Evolutionary conservation across 768 basidiomycete genomes (phyloP), one percentile per base, ranked within the genome.

Genomic region (Brasilioporus rufonigricans): DNA sequence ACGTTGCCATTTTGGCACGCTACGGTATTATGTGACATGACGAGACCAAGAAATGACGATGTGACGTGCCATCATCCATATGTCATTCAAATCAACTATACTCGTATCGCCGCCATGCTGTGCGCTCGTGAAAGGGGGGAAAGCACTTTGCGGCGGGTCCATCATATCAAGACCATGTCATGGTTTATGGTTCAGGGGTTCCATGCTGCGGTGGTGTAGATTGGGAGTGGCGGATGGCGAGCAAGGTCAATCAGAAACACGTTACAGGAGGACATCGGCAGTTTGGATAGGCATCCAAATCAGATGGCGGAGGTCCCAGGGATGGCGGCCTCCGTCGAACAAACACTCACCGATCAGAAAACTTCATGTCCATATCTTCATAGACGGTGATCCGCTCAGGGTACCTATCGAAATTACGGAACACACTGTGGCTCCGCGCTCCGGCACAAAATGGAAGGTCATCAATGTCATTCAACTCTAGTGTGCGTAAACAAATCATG

Each of bases 391-490:
- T 59, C 64, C 63, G 45, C 47, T 29, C 36, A 41, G 4, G 10
- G 45, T 16, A 43, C 48, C 29, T 18, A 36, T 18, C 35, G 19
- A 52, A 27, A 19, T 31, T 24, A 32, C 39, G 5, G 6, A 50
- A 32, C 47, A n/a, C n/a, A n/a, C n/a, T n/a, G 24, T 4, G 32
- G 24, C 21, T 55, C 58, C 52, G 45, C 23, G 5, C n/a, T 9
- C 44, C 7, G 23, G 23, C 31, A 33, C 31, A 21, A 9, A 52
- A 65, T 54, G 61, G 44, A 62, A 53, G n/a, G 26, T 60, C 59
- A 60, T 69, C 59, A 55, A 49, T 44, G 32, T 58, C 70, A 70
- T 67, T 67, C 40, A 48, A 57, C 4, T 61, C 53, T 61, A 38
- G 50, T 27, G 43, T 50, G 58, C 65, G 67, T 69, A 67, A 63